Base-by-base conservation (phyloP, 2,329 filamentous ascomycete species). In the Arthroderma uncinatum region DNA sequence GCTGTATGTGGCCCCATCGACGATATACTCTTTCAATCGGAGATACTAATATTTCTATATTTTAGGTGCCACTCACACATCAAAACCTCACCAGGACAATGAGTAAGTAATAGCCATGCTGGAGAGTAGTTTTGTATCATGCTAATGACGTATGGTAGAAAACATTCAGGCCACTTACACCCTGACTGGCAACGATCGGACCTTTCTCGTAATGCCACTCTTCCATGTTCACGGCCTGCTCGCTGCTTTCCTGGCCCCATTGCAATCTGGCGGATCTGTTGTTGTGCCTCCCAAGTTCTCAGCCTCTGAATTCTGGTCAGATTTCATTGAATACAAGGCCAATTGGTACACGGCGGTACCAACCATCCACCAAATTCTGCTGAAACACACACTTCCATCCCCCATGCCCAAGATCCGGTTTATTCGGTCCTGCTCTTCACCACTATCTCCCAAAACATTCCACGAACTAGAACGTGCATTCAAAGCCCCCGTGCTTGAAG, bases 281-380 rank as follows among this genome's bases (percentile, higher is more conserved):
- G 78, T 95, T 58, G 85, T 94, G 4, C 89, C 89, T 1, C 66
- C 78, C 55, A 86, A 84, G 66, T 94, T 94, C 79, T 92, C 87
- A 2, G 88, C 89, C 7, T 80, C 81, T 1, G 84, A 87, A 19
- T 95, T 95, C 73, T 95, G 89, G 89, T 70, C 72, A 23, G 85
- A 93, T 69, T 93, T 93, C 66, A 78, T 78, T 63, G 76, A 78
- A 4, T 78, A 90, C 74, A 78, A 82, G 62, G 89, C 89, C 25
- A 95, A 89, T 70, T 95, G 89, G 89, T 95, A 93, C 73, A 93
- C 89, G 0, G 89, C 89, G 0, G 89, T 93, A n/a, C 89, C 89
- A 0, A 94, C 89, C 0, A 94, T 95, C 68, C 89, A 94, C 71
- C 89, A 93, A 68, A 92, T 95, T 65, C 78, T 95, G 2, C 82